These are phyloP conservation scores for Cystobasidium tubakii DNA, from an alignment of 768 basidiomycete genomes.

Conservation along the genomic window DNA sequence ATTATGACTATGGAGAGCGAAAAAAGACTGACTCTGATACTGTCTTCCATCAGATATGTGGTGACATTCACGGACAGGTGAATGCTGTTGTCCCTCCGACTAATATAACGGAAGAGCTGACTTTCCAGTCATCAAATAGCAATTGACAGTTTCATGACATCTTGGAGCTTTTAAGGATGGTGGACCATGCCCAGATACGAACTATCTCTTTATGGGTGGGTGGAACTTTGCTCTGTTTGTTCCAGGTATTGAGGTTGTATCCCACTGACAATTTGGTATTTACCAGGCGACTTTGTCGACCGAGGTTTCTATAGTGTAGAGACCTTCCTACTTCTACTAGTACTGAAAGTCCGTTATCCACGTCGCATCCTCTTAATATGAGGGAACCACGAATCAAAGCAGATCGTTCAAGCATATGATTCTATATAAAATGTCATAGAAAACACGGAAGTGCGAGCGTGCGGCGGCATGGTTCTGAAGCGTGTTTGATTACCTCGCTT, in stretches of 20 bases:
- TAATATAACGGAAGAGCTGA: no score
- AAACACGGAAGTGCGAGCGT: conserved; percentile 99
- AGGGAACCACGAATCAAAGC: conserved; percentile 96
- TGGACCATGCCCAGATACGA: conserved; percentile 96
- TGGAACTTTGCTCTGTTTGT: not conserved
- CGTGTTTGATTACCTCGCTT: conserved; percentile 92
- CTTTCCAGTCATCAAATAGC: not conserved
- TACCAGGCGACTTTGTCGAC: conserved; percentile 98
- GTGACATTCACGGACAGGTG: conserved; percentile 93
- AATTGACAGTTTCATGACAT: conserved; percentile 84
- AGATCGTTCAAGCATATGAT: conserved; percentile 99
- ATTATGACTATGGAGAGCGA: conserved; percentile 92
- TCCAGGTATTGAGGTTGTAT: no score
- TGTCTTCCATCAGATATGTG: conserved; percentile 99
- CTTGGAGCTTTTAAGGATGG: conserved; percentile 98
- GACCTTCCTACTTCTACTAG: conserved; percentile 93
- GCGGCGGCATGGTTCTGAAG: conserved; percentile 99
- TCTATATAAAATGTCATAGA: conserved; percentile 98
- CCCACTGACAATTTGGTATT: no score
- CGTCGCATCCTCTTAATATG: conserved; percentile 96
- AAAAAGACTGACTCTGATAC: no score
- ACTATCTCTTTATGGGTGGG: conserved; percentile 99
- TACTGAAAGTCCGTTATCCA: conserved; percentile 93
- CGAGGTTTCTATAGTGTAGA: conserved; percentile 94
- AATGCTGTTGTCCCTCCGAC: no score